phyloP scores from a whole-genome alignment of 805 yeast genomes.

The Nakazawaea molendinolei region DNA sequence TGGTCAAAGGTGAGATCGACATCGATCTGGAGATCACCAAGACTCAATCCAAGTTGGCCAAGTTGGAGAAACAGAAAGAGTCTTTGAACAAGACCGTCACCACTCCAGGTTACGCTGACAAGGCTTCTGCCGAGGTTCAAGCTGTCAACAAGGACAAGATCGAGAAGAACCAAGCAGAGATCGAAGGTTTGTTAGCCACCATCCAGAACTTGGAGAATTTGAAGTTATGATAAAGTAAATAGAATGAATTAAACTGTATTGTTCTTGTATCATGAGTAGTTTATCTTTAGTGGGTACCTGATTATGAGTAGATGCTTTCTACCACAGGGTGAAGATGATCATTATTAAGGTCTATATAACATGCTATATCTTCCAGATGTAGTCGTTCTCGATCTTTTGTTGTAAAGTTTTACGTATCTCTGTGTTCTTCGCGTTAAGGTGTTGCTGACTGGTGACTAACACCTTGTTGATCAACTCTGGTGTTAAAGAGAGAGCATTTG shows the following conservation, averaged over 20 bases:
- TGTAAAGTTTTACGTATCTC: slow-evolving; percentile 37
- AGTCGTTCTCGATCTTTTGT: slow-evolving; percentile 43
- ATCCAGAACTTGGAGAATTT: slow-evolving; percentile 78
- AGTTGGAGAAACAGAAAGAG: slow-evolving; percentile 51
- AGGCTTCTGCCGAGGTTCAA: slow-evolving; percentile 78
- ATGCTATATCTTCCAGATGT: too few species aligned
- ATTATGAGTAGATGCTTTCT: too few species aligned
- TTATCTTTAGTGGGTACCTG: too few species aligned
- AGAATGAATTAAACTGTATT: neutral
- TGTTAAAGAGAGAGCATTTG: slow-evolving; percentile 38
- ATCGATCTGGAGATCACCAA: slow-evolving; percentile 85
- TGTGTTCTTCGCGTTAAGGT: slow-evolving; percentile 37
- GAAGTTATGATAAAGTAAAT: slow-evolving; percentile 39
- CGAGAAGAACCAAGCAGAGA: slow-evolving; percentile 75
- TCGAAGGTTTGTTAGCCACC: slow-evolving; percentile 83
- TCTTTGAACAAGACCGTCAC: slow-evolving; percentile 63
- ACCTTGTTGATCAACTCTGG: slow-evolving; percentile 46
- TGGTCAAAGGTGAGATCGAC: slow-evolving; percentile 93
- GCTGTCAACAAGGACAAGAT: slow-evolving; percentile 64
- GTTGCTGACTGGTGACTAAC: slow-evolving; percentile 44
- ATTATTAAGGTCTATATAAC: too few species aligned
- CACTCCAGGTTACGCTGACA: slow-evolving; percentile 73
- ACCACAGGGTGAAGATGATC: too few species aligned
- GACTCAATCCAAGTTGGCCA: slow-evolving; percentile 69
- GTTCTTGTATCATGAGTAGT: too few species aligned